A percentile compares a stretch with the other conserved stretches of the same genome.
phyloP scores from a whole-genome alignment of 441 rosid species.

The Euphorbia celastroides region DNA sequence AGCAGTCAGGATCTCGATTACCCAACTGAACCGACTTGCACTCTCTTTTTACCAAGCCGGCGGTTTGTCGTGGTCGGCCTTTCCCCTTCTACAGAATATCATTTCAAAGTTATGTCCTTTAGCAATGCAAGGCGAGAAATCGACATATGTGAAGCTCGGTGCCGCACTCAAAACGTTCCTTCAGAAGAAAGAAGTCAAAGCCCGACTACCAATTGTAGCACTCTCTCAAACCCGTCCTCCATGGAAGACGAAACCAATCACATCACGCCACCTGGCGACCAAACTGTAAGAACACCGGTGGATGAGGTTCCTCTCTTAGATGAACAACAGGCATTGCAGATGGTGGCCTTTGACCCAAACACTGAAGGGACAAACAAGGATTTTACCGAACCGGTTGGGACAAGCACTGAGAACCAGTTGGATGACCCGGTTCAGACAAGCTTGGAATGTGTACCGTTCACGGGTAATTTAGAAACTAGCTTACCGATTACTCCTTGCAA shows the following conservation, averaged over 20 bases:
- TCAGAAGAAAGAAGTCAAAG: slow-evolving; percentile 72
- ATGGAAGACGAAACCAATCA: slow-evolving; percentile 84
- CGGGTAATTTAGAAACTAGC: slow-evolving; percentile 40
- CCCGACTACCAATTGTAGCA: slow-evolving; percentile 68
- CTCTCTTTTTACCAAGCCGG: slow-evolving; percentile 40
- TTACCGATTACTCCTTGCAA: slow-evolving; percentile 82
- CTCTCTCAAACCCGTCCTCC: slow-evolving; percentile 75
- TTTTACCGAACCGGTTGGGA: slow-evolving; percentile 28
- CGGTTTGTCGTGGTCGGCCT: slow-evolving; percentile 60
- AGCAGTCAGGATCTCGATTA: slow-evolving; percentile 39
- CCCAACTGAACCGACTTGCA: slow-evolving; percentile 52
- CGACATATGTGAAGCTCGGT: slow-evolving; percentile 42
- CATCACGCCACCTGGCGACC: slow-evolving; percentile 30
- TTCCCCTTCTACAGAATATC: slow-evolving; percentile 55
- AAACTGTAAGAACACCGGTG: slow-evolving; percentile 28
- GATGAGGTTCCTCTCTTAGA: slow-evolving; percentile 35
- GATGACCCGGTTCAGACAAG: slow-evolving; percentile 36
- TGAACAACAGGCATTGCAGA: slow-evolving; percentile 24
- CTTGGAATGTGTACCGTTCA: slow-evolving; percentile 38
- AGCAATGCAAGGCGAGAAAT: slow-evolving; percentile 38
- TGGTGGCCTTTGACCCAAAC: slow-evolving; percentile 24
- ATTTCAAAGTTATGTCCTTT: slow-evolving; percentile 50
- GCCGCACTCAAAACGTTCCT: slow-evolving; percentile 30
- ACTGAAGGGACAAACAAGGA: slow-evolving; percentile 30
- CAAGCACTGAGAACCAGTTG: slow-evolving; percentile 34